These are phyloP conservation scores for Intubia oerlemansii DNA, from an alignment of 2,329 filamentous ascomycete genomes.

Conservation along the genomic window DNA sequence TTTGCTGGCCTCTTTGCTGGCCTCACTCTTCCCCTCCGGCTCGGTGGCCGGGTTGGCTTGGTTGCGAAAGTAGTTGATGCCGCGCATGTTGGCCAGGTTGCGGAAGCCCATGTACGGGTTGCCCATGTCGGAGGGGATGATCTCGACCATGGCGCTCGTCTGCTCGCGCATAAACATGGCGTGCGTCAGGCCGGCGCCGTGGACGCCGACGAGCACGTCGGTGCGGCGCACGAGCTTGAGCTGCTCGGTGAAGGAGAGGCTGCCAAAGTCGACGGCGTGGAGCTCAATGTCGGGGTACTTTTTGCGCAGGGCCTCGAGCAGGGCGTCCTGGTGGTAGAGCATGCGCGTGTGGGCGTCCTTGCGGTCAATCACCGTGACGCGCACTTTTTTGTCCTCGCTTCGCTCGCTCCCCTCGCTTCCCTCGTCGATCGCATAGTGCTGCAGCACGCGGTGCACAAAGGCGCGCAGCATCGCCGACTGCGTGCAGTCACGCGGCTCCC, in stretches of 20 bases:
- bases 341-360: conserved; percentile 10
- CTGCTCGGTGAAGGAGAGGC: conserved; percentile 16
- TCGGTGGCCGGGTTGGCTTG: conserved; percentile 10
- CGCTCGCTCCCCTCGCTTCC: neutral
- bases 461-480: conserved; percentile 12
- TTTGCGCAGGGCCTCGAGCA: conserved; percentile 11
- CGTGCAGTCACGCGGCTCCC: conserved; percentile 13
- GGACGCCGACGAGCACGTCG: conserved; percentile 20
- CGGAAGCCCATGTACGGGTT: conserved; percentile 17
- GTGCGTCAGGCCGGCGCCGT: conserved; percentile 21
- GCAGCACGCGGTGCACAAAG: conserved; percentile 14
- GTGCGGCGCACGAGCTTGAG: conserved; percentile 14
- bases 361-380: conserved; percentile 17
- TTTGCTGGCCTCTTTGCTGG: no score
- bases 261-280: conserved; percentile 16
- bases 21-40: no score
- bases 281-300: conserved; percentile 12
- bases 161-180: conserved; percentile 17
- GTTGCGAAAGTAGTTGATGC: conserved; percentile 16
- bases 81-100: conserved; percentile 18
- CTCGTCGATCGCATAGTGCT: conserved; percentile 9
- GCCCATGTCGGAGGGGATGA: conserved; percentile 15
- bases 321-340: conserved; percentile 11
- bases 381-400: conserved; percentile 5
- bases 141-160: conserved; percentile 18